Base-by-base conservation (phyloP, 2,329 filamentous ascomycete species). In the Ophiostoma sp. region DNA sequence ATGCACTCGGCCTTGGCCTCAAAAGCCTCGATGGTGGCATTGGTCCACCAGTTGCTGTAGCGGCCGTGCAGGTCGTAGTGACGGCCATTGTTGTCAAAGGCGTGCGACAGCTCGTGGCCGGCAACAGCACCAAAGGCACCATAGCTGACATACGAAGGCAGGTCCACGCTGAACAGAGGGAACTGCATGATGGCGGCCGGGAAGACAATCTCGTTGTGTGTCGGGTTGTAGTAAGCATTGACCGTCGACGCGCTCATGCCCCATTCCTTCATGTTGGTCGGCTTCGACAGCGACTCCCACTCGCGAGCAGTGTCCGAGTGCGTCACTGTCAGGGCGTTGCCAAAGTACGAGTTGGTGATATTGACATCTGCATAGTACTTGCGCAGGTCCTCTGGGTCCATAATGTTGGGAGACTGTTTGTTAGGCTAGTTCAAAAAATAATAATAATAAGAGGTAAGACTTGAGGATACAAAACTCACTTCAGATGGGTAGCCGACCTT, bases 101-200 rank as follows among this genome's bases (percentile, higher is more conserved):
- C 89, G 73, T 92, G 89, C 3, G 86, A 88, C 8, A 92, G 82
- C 76, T 91, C 89, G 75, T 92, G 89, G 1, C 89, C 89, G 10
- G 86, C 86, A 2, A 90, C 84, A 1, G 86, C 83, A 0, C 89
- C 89, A 76, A 91, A 89, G 0, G 86, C 86, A n/a, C 89, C 89
- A 76, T 90, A 92, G 11, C 84, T 84, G 52, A 91, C 79, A 74
- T 91, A 92, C 33, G 85, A 79, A 0, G 89, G 89, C 0, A 89
- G 82, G 5, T 84, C 79, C 13, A 85, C 83, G 71, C 89, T 85
- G 75, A 91, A 91, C 1, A 88, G 80, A 0, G 89, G 89, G 3
- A 86, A 85, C 76, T 91, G 89, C 84, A 90, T 87, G 70, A 91
- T 89, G 0, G 87, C 89, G 0, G 88, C 88, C 0, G 87, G 87